Conservation (phyloP, 192 early-diverging fungal species). For the Rhizophagus clarus region DNA sequence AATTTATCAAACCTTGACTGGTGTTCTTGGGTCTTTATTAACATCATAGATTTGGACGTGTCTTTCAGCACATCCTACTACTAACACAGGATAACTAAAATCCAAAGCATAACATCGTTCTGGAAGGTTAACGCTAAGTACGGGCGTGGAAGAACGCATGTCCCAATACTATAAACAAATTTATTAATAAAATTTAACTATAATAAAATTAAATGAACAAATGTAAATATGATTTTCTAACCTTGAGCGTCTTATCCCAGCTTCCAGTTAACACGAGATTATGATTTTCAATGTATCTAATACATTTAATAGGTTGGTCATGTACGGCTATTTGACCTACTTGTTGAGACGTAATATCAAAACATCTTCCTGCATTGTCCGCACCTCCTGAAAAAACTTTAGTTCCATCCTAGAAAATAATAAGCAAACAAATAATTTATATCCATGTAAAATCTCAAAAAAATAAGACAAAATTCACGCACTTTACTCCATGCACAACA, state of each 20-base stretch:
- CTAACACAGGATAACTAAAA: conserved; percentile 73
- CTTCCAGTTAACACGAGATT: conserved; percentile 83
- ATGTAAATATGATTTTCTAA: background rate
- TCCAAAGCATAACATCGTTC: conserved; percentile 95
- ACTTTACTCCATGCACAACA: conserved; percentile 86
- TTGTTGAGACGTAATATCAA: conserved; percentile 84
- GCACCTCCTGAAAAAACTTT: conserved; percentile 88
- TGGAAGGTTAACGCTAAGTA: conserved; percentile 71
- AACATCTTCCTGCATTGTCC: conserved; percentile 85
- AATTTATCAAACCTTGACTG: conserved; percentile 61
- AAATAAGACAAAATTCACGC: conserved; percentile 17
- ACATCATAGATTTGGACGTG: conserved; percentile 81
- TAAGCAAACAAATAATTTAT: conserved; percentile 1
- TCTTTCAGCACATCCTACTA: conserved; percentile 92
- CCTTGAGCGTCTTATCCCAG: conserved; percentile 92
- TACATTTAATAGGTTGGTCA: conserved; percentile 84
- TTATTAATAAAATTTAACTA: background rate
- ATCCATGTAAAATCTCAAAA: background rate
- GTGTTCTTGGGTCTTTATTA: conserved; percentile 64
- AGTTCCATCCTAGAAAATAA: conserved; percentile 77
- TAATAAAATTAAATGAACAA: conserved; percentile 24
- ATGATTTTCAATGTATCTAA: conserved; percentile 72
- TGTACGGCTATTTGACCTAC: conserved; percentile 84
- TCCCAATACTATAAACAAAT: conserved; percentile 84
- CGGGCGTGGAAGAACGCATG: conserved; percentile 73